These are phyloP conservation scores for Somion occarium DNA, from an alignment of 1,284 basidiomycete genomes.

Conservation along the genomic window DNA sequence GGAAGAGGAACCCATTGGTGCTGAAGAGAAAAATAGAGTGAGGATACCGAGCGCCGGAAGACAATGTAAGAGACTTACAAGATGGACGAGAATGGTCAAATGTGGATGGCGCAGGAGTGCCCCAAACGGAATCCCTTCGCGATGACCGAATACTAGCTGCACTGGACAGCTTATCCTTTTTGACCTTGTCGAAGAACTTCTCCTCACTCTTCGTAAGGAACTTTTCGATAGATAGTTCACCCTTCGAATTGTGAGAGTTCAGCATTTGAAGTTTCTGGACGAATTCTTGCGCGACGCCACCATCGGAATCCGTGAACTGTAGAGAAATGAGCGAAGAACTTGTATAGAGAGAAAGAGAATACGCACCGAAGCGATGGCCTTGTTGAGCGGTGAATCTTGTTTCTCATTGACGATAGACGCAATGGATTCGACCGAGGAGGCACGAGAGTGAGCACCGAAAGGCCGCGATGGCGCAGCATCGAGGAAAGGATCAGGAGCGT, in stretches of 20 bases:
- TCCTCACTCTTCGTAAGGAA: constrained; percentile 89
- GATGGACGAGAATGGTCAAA: constrained; percentile 67
- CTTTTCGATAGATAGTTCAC: constrained; percentile 87
- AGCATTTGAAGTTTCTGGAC: constrained; percentile 80
- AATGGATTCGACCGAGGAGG: constrained; percentile 83
- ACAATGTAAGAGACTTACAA: no score
- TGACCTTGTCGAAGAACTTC: constrained; percentile 85
- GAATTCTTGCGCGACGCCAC: constrained; percentile 85
- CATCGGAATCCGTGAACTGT: constrained; percentile 92
- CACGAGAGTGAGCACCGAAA: constrained; percentile 76
- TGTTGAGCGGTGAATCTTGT: constrained; percentile 83
- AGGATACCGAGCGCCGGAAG: constrained; percentile 25
- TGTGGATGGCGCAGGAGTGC: constrained; percentile 61
- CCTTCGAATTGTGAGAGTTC: constrained; percentile 82
- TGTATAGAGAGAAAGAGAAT: constrained; percentile 25
- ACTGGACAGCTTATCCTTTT: constrained; percentile 78
- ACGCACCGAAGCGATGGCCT: constrained; percentile 85
- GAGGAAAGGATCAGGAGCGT: constrained; percentile 81
- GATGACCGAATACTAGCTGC: constrained; percentile 77
- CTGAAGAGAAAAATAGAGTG: constrained; percentile 26
- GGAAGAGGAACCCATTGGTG: constrained; percentile 46
- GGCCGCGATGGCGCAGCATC: constrained; percentile 65
- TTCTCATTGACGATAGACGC: constrained; percentile 89
- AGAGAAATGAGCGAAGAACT: constrained; percentile 31
- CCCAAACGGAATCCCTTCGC: constrained; percentile 78